phyloP scores from a whole-genome alignment of 2,329 filamentous ascomycete genomes.

The Pseudopyrenochaeta lycopersici region DNA sequence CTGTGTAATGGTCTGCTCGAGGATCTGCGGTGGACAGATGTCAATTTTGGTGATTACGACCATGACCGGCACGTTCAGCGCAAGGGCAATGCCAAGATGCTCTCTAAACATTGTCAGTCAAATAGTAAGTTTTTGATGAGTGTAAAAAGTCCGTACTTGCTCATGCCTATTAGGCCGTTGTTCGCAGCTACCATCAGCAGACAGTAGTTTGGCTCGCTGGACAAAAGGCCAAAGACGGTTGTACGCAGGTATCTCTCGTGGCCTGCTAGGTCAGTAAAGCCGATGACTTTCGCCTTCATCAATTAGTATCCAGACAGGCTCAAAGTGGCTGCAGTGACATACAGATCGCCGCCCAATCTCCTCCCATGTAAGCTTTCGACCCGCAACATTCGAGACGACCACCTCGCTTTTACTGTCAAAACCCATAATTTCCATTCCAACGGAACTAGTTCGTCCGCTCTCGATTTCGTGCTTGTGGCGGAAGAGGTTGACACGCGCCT shows the following conservation, averaged over 20 bases:
- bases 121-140: neutral
- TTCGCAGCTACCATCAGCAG: conserved; percentile 98
- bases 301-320: conserved; percentile 15
- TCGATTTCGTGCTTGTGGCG: conserved; percentile 98
- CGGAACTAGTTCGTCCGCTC: conserved; percentile 91
- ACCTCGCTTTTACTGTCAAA: conserved; percentile 89
- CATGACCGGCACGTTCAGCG: conserved; percentile 96
- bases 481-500: conserved; percentile 93
- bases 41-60: conserved; percentile 98
- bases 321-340: conserved; percentile 11
- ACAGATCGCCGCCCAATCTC: conserved; percentile 92
- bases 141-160: conserved; percentile 62
- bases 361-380: conserved; percentile 92
- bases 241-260: conserved; percentile 96
- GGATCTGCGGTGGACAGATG: conserved; percentile 94
- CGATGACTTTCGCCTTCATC: conserved; percentile 82
- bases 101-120: conserved; percentile 61
- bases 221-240: conserved; percentile 93
- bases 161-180: conserved; percentile 97
- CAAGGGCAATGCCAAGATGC: conserved; percentile 92
- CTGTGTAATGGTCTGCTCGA: conserved; percentile 91
- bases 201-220: conserved; percentile 96
- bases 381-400: conserved; percentile 81
- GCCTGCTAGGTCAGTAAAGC: conserved; percentile 93
- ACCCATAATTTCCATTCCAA: conserved; percentile 97